phyloP scores from a whole-genome alignment of 2,329 filamentous ascomycete genomes.

The Malbranchea zuffiana region DNA sequence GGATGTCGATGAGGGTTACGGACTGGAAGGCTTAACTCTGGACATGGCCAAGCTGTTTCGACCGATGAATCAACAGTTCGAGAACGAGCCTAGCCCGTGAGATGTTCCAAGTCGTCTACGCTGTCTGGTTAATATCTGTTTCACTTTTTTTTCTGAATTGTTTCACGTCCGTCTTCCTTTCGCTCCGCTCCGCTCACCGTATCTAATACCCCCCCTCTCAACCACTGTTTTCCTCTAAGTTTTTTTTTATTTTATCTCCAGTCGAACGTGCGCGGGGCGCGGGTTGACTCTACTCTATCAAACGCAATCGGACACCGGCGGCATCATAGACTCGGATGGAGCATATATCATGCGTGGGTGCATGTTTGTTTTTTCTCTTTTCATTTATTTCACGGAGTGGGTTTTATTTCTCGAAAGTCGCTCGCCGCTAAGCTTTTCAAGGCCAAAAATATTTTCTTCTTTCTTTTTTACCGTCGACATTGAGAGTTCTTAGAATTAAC shows the following conservation, averaged over 20 bases:
- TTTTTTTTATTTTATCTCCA: conserved; percentile 8
- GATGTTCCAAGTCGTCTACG: too few species aligned
- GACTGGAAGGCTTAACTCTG: conserved; percentile 52
- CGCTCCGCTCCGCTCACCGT: too few species aligned
- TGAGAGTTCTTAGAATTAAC: background rate
- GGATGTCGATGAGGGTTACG: conserved; percentile 58
- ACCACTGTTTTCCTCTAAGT: conserved; percentile 3
- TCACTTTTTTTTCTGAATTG: too few species aligned
- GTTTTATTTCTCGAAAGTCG: conserved; percentile 3
- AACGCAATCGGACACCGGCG: conserved; percentile 13
- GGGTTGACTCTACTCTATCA: conserved; percentile 9
- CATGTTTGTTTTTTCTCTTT: conserved; percentile 10
- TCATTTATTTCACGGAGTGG: conserved; percentile 5
- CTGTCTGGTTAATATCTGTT: too few species aligned
- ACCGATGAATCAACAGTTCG: conserved; percentile 28
- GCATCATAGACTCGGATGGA: conserved; percentile 17
- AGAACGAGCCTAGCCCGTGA: background rate
- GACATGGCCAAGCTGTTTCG: conserved; percentile 63
- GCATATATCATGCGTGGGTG: conserved; percentile 13
- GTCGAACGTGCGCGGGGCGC: conserved; percentile 15
- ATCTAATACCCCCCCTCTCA: conserved; percentile 1
- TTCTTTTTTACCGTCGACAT: background rate
- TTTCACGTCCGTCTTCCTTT: too few species aligned
- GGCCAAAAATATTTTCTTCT: background rate
- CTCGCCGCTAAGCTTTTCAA: background rate